Percentiles rank a stretch among this genome's conserved stretches.
Conservation (phyloP, 2,329 filamentous ascomycete species). For the Diplodia scrobiculata region DNA sequence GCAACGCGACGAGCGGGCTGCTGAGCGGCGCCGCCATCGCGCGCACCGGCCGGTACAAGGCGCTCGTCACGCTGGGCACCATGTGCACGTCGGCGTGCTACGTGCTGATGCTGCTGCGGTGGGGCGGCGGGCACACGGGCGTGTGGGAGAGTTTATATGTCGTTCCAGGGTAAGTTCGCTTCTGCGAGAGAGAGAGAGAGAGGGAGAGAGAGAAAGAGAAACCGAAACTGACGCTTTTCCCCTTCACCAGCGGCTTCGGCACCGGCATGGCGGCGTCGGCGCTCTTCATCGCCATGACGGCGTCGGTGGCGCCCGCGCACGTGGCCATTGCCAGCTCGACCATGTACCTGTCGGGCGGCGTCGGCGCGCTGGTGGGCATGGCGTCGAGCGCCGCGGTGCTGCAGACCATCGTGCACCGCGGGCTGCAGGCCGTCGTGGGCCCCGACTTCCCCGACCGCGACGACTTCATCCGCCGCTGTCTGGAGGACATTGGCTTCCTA, state of each 20-base stretch:
- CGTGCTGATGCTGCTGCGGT: constrained; percentile 36
- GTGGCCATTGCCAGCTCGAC: constrained; percentile 35
- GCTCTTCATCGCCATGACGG: constrained; percentile 37
- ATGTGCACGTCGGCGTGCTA: constrained; percentile 34
- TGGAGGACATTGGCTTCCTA: constrained; percentile 8
- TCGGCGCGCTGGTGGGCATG: constrained; percentile 36
- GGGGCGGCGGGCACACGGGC: constrained; percentile 37
- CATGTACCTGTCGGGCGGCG: constrained; percentile 33
- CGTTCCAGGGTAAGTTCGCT: constrained; percentile 31
- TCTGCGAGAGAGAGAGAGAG: too few species aligned
- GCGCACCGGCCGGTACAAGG: constrained; percentile 41
- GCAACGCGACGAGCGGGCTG: constrained; percentile 67
- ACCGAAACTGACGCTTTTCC: neutral
- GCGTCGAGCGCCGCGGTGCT: constrained; percentile 36
- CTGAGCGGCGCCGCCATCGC: constrained; percentile 61
- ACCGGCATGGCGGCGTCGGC: constrained; percentile 36
- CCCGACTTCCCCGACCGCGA: neutral
- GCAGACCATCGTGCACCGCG: constrained; percentile 33
- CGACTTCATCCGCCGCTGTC: neutral
- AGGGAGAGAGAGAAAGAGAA: too few species aligned
- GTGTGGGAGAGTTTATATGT: constrained; percentile 38
- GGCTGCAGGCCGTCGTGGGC: constrained; percentile 28
- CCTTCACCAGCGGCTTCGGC: constrained; percentile 33
- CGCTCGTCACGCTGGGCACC: constrained; percentile 33
- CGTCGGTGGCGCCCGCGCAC: constrained; percentile 33